Conservation (phyloP, 768 basidiomycete species). For the Trametes maxima region DNA sequence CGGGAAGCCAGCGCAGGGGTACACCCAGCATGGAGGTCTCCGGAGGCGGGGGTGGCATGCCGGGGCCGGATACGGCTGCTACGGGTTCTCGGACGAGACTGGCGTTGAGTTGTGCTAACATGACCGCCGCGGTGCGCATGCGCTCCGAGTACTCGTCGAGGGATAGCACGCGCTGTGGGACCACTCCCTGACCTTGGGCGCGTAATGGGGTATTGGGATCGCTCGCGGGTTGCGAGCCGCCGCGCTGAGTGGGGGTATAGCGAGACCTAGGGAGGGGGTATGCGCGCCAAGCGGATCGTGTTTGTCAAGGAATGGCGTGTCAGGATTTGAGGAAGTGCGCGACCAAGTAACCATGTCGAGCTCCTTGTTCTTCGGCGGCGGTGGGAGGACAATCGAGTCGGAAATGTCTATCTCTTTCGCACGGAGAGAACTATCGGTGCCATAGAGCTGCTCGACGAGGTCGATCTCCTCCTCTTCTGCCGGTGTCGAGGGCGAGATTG, state of each 20-base stretch:
- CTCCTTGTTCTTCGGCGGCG: constrained; percentile 84
- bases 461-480: constrained; percentile 90
- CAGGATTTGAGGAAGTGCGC: constrained; percentile 47
- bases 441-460: constrained; percentile 94
- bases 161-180: constrained; percentile 49
- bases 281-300: constrained; percentile 19
- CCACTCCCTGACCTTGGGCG: constrained; percentile 2
- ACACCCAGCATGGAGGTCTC: constrained; percentile 23
- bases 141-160: constrained; percentile 98
- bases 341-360: constrained; percentile 89
- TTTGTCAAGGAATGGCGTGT: constrained; percentile 47
- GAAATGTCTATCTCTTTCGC: constrained; percentile 75
- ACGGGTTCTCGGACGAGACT: constrained; percentile 63
- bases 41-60: constrained; percentile 18
- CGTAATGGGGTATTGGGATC: constrained; percentile 19
- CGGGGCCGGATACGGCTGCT: constrained; percentile 25
- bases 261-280: constrained; percentile 21
- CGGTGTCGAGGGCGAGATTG: constrained; percentile 17
- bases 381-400: constrained; percentile 82
- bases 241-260: constrained; percentile 4
- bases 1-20: constrained; percentile 34
- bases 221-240: neutral
- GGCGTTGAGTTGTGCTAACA: constrained; percentile 95
- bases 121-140: constrained; percentile 97
- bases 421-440: constrained; percentile 70